phyloP scores from a whole-genome alignment of 2,329 filamentous ascomycete genomes.

The Ophiocordyceps camponoti-leonardi region DNA sequence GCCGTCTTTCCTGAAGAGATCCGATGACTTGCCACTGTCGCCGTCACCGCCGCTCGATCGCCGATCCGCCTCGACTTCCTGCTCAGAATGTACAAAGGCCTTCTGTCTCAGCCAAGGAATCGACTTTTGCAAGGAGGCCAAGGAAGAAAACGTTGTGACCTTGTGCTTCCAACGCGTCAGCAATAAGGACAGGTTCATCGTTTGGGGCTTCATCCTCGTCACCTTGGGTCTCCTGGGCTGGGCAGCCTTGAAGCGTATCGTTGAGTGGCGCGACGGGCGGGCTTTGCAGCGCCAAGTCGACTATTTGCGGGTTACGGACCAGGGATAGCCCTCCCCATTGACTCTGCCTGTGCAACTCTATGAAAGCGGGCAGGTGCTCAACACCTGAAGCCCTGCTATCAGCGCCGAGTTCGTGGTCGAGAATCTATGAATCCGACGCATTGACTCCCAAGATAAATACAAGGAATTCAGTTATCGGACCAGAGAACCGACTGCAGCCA shows the following conservation, averaged over 20 bases:
- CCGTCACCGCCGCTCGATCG: conserved; percentile 5
- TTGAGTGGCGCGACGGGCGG: conserved; percentile 21
- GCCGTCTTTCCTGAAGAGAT: conserved; percentile 7
- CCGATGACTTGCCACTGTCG: conserved; percentile 1
- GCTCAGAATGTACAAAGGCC: conserved; percentile 45
- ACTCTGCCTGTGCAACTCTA: too few species aligned
- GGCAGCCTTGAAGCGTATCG: conserved; percentile 33
- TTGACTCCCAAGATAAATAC: too few species aligned
- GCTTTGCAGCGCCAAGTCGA: conserved; percentile 11
- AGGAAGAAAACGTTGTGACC: conserved; percentile 43
- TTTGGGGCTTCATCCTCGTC: conserved; percentile 44
- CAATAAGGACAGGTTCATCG: conserved; percentile 49
- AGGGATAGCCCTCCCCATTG: not conserved
- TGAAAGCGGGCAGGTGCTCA: too few species aligned
- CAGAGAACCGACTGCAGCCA: too few species aligned
- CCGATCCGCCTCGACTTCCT: conserved; percentile 27
- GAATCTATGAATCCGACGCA: too few species aligned
- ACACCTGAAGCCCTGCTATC: too few species aligned
- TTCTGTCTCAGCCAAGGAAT: conserved; percentile 44
- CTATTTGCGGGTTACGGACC: conserved; percentile 6
- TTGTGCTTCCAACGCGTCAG: conserved; percentile 51
- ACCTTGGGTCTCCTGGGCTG: conserved; percentile 41
- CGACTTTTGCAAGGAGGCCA: conserved; percentile 44
- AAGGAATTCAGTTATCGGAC: too few species aligned
- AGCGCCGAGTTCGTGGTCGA: too few species aligned